Percentiles rank a stretch among this genome's conserved stretches.
phyloP scores from a whole-genome alignment of 352 stramenopile genomes.

The Globisporangium alternatum region DNA sequence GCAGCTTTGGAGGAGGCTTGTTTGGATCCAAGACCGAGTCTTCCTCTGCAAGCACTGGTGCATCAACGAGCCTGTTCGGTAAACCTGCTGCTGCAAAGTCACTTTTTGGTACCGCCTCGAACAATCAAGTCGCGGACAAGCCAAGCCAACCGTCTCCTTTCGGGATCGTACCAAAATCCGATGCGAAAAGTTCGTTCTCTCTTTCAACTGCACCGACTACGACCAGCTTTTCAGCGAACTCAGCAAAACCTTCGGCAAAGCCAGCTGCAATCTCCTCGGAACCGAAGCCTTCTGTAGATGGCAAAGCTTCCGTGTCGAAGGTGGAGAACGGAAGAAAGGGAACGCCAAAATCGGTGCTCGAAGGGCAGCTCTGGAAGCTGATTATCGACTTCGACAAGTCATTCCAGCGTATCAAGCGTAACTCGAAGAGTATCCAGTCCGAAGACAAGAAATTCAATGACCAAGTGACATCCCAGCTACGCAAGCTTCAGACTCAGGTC shows the following conservation, averaged over 20 bases:
- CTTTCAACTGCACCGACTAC: conserved; percentile 24
- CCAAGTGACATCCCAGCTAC: conserved; percentile 26
- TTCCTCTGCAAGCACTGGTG: neutral
- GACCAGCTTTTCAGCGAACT: conserved; percentile 10
- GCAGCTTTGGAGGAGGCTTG: conserved; percentile 14
- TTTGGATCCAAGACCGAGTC: conserved; percentile 1
- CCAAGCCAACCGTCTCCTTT: conserved; percentile 24
- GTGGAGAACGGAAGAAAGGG: conserved; percentile 15
- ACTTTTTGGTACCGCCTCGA: conserved; percentile 14
- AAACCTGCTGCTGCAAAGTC: conserved; percentile 21
- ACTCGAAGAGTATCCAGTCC: conserved; percentile 33
- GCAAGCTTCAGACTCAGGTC: conserved; percentile 35
- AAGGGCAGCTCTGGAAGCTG: conserved; percentile 68
- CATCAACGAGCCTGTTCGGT: neutral
- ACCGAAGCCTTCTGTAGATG: neutral
- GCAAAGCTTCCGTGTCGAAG: neutral
- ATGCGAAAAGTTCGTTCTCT: conserved; percentile 25
- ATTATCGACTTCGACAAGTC: conserved; percentile 70
- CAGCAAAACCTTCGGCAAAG: neutral
- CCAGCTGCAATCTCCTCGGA: conserved; percentile 1
- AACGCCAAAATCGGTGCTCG: conserved; percentile 40
- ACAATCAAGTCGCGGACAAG: conserved; percentile 12
- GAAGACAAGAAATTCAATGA: conserved; percentile 28
- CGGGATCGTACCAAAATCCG: conserved; percentile 24
- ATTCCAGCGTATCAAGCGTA: conserved; percentile 46